Evolutionary conservation across 176 grass and related monocot species (phyloP).

Genomic region (Carex littledalei): DNA sequence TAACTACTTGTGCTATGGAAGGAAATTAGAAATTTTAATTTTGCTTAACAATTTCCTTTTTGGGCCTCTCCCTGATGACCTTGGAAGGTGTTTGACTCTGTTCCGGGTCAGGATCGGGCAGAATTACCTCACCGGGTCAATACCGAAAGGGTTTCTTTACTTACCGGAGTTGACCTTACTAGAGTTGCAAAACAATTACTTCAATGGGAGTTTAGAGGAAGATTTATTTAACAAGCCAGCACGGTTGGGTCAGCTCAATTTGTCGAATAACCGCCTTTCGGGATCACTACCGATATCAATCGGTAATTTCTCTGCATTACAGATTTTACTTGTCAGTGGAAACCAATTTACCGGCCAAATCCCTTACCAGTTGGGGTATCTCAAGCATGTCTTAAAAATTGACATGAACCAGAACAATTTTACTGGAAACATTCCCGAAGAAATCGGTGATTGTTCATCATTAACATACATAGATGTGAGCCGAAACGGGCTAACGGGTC

Average conservation of each 20-base stretch:
- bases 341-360: conserved; percentile 46
- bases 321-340: conserved; percentile 52
- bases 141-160: conserved; percentile 64
- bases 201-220: conserved; percentile 36
- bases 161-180: conserved; percentile 50
- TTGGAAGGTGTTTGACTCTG: conserved; percentile 47
- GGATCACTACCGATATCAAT: conserved; percentile 42
- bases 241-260: conserved; percentile 44
- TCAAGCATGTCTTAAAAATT: conserved; percentile 54
- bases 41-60: conserved; percentile 72
- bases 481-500: conserved; percentile 42
- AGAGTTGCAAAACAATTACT: conserved; percentile 73
- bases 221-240: neutral
- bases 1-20: conserved; percentile 36
- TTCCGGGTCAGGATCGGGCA: conserved; percentile 52
- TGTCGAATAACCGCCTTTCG: conserved; percentile 66
- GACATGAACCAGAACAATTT: conserved; percentile 74
- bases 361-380: conserved; percentile 34
- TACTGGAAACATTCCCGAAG: conserved; percentile 37
- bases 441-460: conserved; percentile 49
- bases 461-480: conserved; percentile 78
- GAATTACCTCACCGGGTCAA: conserved; percentile 59
- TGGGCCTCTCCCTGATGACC: conserved; percentile 46
- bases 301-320: conserved; percentile 51
- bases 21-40: conserved; percentile 66